A percentile compares a stretch with the other conserved stretches of the same genome.
phyloP scores from a whole-genome alignment of 371 early-diverging fungal species.

The Lichtheimia hyalospora region DNA sequence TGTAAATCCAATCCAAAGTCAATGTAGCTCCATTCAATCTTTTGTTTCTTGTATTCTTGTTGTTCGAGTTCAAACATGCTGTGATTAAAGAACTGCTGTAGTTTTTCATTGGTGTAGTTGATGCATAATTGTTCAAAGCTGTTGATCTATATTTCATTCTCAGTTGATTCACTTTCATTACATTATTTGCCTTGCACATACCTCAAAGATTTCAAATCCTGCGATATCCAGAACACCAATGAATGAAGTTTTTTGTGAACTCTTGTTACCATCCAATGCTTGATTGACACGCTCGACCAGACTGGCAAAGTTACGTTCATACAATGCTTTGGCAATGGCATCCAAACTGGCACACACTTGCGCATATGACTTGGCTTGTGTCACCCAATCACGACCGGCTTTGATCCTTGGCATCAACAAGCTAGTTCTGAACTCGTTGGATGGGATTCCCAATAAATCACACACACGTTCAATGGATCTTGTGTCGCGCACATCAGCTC shows the following conservation, averaged over 20 bases:
- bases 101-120: constrained; percentile 99
- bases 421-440: constrained; percentile 83
- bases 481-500: constrained; percentile 85
- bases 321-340: constrained; percentile 93
- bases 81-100: constrained; percentile 99
- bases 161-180: not conserved
- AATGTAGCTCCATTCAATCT: constrained; percentile 98
- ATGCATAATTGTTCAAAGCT: constrained; percentile 99
- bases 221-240: constrained; percentile 99
- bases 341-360: constrained; percentile 94
- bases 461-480: constrained; percentile 87
- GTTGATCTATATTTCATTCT: constrained; percentile 64
- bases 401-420: constrained; percentile 90
- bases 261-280: constrained; percentile 76
- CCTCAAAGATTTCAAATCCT: constrained; percentile 99
- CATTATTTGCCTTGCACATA: constrained; percentile 13
- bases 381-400: constrained; percentile 98
- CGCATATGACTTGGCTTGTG: constrained; percentile 80
- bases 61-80: constrained; percentile 99
- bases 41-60: constrained; percentile 96
- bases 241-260: constrained; percentile 54
- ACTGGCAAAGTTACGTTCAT: constrained; percentile 96
- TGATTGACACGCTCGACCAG: constrained; percentile 90
- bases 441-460: constrained; percentile 92
- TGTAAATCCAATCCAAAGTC: constrained; percentile 99